Evolutionary conservation across 192 early-diverging fungal genomes (phyloP).

Genomic region (Coemansia sp.): DNA sequence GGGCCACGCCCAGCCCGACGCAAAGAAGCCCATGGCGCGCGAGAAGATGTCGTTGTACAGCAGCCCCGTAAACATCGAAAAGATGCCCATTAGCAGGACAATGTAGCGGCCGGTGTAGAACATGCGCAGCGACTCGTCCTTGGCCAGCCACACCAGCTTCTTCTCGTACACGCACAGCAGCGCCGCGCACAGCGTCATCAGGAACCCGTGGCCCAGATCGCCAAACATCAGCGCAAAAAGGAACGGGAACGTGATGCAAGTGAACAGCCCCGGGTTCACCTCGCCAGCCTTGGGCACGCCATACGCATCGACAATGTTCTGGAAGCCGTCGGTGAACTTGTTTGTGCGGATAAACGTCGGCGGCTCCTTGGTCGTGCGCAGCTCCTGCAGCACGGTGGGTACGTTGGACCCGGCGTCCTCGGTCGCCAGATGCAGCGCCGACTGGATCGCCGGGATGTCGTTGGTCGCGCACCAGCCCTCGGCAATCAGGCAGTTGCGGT

Average conservation of each 20-base stretch:
- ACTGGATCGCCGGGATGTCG: conserved; percentile 78
- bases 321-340: conserved; percentile 96
- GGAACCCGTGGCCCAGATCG: conserved; percentile 93
- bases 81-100: conserved; percentile 94
- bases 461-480: conserved; percentile 98
- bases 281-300: conserved; percentile 95
- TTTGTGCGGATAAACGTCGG: conserved; percentile 96
- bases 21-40: conserved; percentile 66
- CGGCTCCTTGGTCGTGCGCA: conserved; percentile 82
- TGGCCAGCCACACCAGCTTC: conserved; percentile 67
- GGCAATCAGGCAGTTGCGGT: conserved; percentile 91
- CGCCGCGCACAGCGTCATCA: conserved; percentile 74
- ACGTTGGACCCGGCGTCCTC: conserved; percentile 87
- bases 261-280: conserved; percentile 98
- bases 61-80: conserved; percentile 95
- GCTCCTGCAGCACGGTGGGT: conserved; percentile 82
- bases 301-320: conserved; percentile 96
- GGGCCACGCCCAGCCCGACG: conserved; percentile 78
- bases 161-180: conserved; percentile 83
- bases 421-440: conserved; percentile 80
- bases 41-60: conserved; percentile 99
- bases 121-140: conserved; percentile 78
- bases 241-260: conserved; percentile 98
- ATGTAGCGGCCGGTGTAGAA: conserved; percentile 97
- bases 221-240: conserved; percentile 99